Percentiles rank a stretch among this genome's conserved stretches.
phyloP scores from a whole-genome alignment of 495 filamentous ascomycete genomes.

The Terfezia claveryi region DNA sequence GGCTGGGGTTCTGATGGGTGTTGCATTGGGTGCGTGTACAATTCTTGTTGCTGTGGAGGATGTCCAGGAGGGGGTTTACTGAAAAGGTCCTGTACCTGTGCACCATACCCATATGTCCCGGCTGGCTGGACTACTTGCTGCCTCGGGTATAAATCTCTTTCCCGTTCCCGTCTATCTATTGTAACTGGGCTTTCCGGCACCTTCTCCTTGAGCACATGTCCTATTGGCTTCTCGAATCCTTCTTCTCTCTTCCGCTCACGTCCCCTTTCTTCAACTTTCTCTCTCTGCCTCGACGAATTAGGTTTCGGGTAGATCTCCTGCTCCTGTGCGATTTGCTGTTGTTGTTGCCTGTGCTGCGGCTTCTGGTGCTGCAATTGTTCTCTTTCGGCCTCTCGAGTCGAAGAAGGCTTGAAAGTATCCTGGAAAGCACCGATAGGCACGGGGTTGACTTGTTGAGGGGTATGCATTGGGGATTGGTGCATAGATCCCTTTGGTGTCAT shows the following conservation, averaged over 20 bases:
- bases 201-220: neutral
- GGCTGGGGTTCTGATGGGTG: neutral
- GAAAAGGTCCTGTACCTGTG: neutral
- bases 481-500: neutral
- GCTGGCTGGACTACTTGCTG: no score
- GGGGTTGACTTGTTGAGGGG: neutral
- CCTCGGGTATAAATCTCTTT: no score
- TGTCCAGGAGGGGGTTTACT: neutral
- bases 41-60: neutral
- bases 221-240: neutral
- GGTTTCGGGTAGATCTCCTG: constrained; percentile 1
- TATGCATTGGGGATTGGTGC: neutral
- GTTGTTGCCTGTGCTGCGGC: neutral
- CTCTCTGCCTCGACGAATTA: constrained; percentile 2
- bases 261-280: neutral
- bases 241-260: neutral
- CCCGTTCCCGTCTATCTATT: constrained; percentile 2
- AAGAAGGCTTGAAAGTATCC: neutral
- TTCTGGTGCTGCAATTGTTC: neutral
- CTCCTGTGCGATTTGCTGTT: neutral
- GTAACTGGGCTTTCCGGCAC: neutral
- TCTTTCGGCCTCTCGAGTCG: neutral
- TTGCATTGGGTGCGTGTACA: neutral
- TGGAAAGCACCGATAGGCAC: constrained; percentile 5
- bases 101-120: neutral